A percentile compares a stretch with the other conserved stretches of the same genome.
Evolutionary conservation across 768 basidiomycete species (phyloP).

Genomic region (Pleurotus giganteus): DNA sequence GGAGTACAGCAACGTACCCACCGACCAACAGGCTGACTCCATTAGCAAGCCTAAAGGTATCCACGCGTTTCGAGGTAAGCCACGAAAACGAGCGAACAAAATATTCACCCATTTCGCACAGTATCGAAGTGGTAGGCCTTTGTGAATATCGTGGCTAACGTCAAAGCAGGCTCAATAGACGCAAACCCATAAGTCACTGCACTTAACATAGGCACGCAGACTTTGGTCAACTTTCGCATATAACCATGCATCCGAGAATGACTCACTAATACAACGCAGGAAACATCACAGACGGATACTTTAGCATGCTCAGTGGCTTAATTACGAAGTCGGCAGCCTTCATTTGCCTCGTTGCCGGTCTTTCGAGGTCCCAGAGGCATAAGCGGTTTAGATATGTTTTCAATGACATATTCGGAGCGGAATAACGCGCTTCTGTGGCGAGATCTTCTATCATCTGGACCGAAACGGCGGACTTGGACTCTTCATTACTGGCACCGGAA

Average conservation of each 20-base stretch:
- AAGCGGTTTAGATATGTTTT: slow-evolving; percentile 25
- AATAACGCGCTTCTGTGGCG: slow-evolving; percentile 18
- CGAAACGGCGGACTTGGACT: slow-evolving; percentile 12
- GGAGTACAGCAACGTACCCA: slow-evolving; percentile 23
- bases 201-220: slow-evolving; percentile 13
- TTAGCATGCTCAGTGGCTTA: slow-evolving; percentile 35
- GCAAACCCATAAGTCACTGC: slow-evolving; percentile 37
- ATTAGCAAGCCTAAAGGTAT: slow-evolving; percentile 28
- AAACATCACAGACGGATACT: slow-evolving; percentile 37
- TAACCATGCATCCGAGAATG: neutral
- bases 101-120: slow-evolving; percentile 31
- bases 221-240: neutral
- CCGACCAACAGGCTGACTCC: slow-evolving; percentile 34
- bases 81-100: neutral
- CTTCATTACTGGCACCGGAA: slow-evolving; percentile 13
- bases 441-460: slow-evolving; percentile 11
- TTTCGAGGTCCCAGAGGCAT: slow-evolving; percentile 29
- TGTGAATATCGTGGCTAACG: slow-evolving; percentile 35
- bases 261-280: slow-evolving; percentile 36
- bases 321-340: slow-evolving; percentile 26
- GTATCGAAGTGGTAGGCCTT: slow-evolving; percentile 37
- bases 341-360: slow-evolving; percentile 25
- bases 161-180: slow-evolving; percentile 38
- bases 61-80: neutral
- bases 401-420: slow-evolving; percentile 24